A percentile compares a stretch with the other conserved stretches of the same genome.
phyloP scores from a whole-genome alignment of 164 flowering plant genomes.

The Vitis vinifera region ASM3070453v1 NC_081821.1:10397501-10398000 shows the following conservation, averaged over 20 bases:
- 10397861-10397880: too few relatives aligned
- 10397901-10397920: too few relatives aligned
- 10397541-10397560: constrained; percentile 14
- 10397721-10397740: background rate
- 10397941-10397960: too few relatives aligned
- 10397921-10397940: too few relatives aligned
- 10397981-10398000: too few relatives aligned
- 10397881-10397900: too few relatives aligned
- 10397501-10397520: constrained; percentile 9
- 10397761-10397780: background rate
- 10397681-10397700: background rate
- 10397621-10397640: background rate
- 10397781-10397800: background rate
- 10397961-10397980: too few relatives aligned
- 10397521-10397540: constrained; percentile 13
- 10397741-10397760: background rate
- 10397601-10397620: constrained; percentile 3
- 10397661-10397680: background rate
- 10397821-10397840: too few relatives aligned
- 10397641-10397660: background rate
- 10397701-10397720: background rate
- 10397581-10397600: background rate
- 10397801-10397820: too few relatives aligned
- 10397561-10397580: background rate
- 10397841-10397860: too few relatives aligned